Conservation (phyloP, 1,284 basidiomycete genomes). For the Boletus holoroseus region DNA sequence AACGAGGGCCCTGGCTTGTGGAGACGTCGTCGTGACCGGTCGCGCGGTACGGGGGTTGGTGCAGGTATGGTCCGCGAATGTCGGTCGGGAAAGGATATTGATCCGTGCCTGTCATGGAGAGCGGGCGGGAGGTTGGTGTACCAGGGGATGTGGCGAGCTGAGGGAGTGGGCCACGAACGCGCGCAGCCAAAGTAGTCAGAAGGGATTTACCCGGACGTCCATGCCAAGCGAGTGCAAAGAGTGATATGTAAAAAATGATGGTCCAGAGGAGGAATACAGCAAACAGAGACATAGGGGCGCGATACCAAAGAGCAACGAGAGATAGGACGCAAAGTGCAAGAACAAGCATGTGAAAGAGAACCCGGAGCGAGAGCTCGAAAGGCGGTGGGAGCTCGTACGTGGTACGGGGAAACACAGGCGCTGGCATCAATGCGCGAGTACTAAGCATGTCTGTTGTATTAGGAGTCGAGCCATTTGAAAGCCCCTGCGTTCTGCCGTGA, state of each 20-base stretch:
- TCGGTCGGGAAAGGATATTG: constrained; percentile 46
- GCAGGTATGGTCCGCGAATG: constrained; percentile 51
- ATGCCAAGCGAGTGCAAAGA: constrained; percentile 52
- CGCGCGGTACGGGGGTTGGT: constrained; percentile 54
- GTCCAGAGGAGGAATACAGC: constrained; percentile 61
- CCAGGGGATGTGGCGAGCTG: constrained; percentile 25
- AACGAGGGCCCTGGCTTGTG: constrained; percentile 38
- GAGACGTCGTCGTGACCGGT: constrained; percentile 45
- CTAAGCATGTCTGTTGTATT: constrained; percentile 48
- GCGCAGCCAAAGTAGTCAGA: constrained; percentile 46
- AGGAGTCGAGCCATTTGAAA: constrained; percentile 43
- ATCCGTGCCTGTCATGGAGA: constrained; percentile 40
- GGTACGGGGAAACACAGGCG: constrained; percentile 26
- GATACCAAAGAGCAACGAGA: constrained; percentile 54
- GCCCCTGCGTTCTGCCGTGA: constrained; percentile 42
- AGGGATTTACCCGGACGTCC: constrained; percentile 54
- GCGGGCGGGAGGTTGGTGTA: constrained; percentile 33
- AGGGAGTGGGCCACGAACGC: constrained; percentile 37
- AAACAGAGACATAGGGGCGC: constrained; percentile 52
- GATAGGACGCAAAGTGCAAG: constrained; percentile 54
- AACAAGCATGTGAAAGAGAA: constrained; percentile 53
- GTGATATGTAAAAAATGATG: constrained; percentile 48
- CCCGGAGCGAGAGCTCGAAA: constrained; percentile 42
- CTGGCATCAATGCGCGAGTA: constrained; percentile 38
- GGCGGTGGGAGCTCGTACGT: constrained; percentile 39